Evolutionary conservation across 768 basidiomycete species (phyloP).

Genomic region (Calocera viscosa): DNA sequence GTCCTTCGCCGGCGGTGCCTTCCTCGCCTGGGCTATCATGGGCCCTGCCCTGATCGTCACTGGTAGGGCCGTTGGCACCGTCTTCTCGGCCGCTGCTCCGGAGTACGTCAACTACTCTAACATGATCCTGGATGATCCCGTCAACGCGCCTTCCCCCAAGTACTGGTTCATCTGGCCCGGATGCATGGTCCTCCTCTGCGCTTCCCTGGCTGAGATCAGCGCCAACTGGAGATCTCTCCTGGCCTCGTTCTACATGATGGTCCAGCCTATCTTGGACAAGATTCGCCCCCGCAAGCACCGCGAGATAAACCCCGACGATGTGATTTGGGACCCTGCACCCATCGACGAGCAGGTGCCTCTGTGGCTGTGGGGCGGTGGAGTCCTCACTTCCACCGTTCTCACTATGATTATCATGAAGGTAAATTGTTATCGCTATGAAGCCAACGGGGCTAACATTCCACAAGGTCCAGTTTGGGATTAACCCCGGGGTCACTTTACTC

Average conservation of each 20-base stretch:
- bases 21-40: constrained; percentile 52
- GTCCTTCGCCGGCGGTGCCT: constrained; percentile 36
- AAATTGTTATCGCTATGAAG: too few relatives aligned
- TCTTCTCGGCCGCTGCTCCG: constrained; percentile 31
- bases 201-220: constrained; percentile 43
- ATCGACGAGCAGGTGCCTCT: constrained; percentile 43
- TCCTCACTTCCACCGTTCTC: constrained; percentile 38
- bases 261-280: background rate
- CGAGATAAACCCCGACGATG: constrained; percentile 21
- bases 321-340: constrained; percentile 43
- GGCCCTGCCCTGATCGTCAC: constrained; percentile 42
- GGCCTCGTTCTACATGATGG: background rate
- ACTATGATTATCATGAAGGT: constrained; percentile 43
- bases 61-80: constrained; percentile 38
- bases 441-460: too few relatives aligned
- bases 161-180: constrained; percentile 57
- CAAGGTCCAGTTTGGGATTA: background rate
- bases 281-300: background rate
- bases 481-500: constrained; percentile 39
- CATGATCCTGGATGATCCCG: constrained; percentile 38
- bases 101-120: constrained; percentile 34
- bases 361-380: constrained; percentile 43
- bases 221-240: constrained; percentile 30
- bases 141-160: constrained; percentile 38
- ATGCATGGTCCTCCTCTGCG: constrained; percentile 48